A percentile compares a stretch with the other conserved stretches of the same genome.
phyloP scores from a whole-genome alignment of 2,329 filamentous ascomycete genomes.

The Seiridium cupressi region DNA sequence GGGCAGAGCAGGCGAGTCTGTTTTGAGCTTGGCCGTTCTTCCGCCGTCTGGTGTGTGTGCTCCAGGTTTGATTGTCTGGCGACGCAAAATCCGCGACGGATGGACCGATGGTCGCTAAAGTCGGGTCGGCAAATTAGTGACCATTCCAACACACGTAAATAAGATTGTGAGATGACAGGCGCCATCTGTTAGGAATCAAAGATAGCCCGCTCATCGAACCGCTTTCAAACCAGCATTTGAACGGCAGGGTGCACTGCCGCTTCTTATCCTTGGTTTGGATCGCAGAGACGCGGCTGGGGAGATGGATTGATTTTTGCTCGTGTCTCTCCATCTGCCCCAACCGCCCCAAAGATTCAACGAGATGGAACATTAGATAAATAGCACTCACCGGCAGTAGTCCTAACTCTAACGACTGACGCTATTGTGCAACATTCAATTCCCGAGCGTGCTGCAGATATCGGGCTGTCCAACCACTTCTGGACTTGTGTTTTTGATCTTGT shows the following conservation, averaged over 20 bases:
- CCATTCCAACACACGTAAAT: constrained; percentile 5
- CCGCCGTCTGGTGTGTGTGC: neutral
- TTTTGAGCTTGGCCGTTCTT: constrained; percentile 6
- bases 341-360: neutral
- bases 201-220: neutral
- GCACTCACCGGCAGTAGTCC: constrained; percentile 5
- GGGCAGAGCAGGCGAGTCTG: neutral
- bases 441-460: neutral
- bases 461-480: neutral
- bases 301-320: no score
- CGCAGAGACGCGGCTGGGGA: neutral
- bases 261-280: neutral
- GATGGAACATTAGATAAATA: neutral
- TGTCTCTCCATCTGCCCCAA: neutral
- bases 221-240: neutral
- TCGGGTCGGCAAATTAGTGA: constrained; percentile 5
- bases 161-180: constrained; percentile 5
- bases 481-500: neutral
- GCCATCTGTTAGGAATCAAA: neutral
- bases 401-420: neutral
- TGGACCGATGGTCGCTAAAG: constrained; percentile 1
- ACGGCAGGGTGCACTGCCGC: neutral
- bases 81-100: neutral
- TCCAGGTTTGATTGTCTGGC: constrained; percentile 5
- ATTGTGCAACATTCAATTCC: neutral